Conservation (phyloP, 345 rosid genomes). For the Reutealis trisperma region DNA sequence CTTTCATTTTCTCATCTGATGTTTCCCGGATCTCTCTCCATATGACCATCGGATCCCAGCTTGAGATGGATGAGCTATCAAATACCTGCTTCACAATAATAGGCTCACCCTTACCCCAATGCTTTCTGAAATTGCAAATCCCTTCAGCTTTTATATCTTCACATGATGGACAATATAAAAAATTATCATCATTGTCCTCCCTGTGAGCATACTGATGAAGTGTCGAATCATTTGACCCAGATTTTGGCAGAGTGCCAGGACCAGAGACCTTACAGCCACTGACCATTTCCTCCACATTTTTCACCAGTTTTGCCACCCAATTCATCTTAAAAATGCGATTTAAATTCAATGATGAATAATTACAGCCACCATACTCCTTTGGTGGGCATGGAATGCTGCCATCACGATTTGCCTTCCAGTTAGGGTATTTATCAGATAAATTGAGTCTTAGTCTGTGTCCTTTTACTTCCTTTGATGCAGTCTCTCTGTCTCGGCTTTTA, state of each 20-base stretch:
- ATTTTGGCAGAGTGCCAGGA: conserved; percentile 28
- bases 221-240: conserved; percentile 37
- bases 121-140: conserved; percentile 64
- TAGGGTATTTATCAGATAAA: conserved; percentile 60
- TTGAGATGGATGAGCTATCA: conserved; percentile 56
- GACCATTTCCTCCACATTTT: conserved; percentile 93
- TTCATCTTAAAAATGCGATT: conserved; percentile 94
- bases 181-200: conserved; percentile 59
- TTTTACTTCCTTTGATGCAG: conserved; percentile 24
- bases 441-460: conserved; percentile 42
- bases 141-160: conserved; percentile 58
- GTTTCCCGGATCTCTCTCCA: conserved; percentile 76
- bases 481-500: conserved; percentile 36
- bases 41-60: conserved; percentile 82
- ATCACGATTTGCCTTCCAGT: conserved; percentile 82
- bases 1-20: conserved; percentile 67
- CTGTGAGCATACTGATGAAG: conserved; percentile 52
- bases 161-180: conserved; percentile 62
- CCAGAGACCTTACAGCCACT: conserved; percentile 69
- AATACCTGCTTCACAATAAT: conserved; percentile 65
- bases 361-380: conserved; percentile 81
- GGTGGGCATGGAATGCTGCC: conserved; percentile 95
- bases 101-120: conserved; percentile 79
- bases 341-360: conserved; percentile 60
- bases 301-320: conserved; percentile 97